Conservation (phyloP, 352 stramenopile species). For the Globisporangium paroecandrum region DNA sequence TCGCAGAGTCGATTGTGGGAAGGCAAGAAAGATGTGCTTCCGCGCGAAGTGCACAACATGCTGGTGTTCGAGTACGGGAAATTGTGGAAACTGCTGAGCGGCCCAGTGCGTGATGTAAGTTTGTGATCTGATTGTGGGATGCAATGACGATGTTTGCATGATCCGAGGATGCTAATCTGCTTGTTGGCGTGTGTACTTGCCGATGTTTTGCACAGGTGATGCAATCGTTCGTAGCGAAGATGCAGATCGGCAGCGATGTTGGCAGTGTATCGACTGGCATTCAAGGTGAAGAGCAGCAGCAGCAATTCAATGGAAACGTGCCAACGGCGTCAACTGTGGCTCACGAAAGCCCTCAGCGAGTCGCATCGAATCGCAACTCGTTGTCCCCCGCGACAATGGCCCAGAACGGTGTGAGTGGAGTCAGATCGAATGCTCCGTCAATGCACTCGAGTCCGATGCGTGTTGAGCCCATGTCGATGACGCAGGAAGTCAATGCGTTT, state of each 20-base stretch:
- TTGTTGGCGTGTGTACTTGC: conserved; percentile 7
- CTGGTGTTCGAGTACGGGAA: conserved; percentile 43
- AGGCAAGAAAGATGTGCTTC: conserved; percentile 32
- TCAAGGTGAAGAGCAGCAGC: background rate
- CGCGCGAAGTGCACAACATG: conserved; percentile 27
- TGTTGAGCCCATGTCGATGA: conserved; percentile 8
- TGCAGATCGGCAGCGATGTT: conserved; percentile 1
- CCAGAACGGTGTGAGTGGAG: background rate
- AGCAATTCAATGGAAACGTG: background rate
- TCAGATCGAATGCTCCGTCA: background rate
- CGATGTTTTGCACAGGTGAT: conserved; percentile 16
- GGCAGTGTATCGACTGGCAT: background rate
- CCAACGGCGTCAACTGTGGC: background rate
- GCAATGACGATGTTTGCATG: conserved; percentile 8
- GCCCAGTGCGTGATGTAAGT: conserved; percentile 50
- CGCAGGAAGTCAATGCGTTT: conserved; percentile 14
- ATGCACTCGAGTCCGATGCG: conserved; percentile 10
- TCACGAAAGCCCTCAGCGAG: background rate
- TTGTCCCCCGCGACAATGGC: background rate
- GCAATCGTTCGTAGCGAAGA: conserved; percentile 16
- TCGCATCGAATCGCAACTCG: background rate
- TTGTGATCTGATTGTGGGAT: conserved; percentile 2
- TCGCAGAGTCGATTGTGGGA: conserved; percentile 54
- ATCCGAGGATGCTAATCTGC: conserved; percentile 14
- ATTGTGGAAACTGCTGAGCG: conserved; percentile 42